Evolutionary conservation across 2,329 filamentous ascomycete species (phyloP).

Genomic region (Xylaria sp.): DNA sequence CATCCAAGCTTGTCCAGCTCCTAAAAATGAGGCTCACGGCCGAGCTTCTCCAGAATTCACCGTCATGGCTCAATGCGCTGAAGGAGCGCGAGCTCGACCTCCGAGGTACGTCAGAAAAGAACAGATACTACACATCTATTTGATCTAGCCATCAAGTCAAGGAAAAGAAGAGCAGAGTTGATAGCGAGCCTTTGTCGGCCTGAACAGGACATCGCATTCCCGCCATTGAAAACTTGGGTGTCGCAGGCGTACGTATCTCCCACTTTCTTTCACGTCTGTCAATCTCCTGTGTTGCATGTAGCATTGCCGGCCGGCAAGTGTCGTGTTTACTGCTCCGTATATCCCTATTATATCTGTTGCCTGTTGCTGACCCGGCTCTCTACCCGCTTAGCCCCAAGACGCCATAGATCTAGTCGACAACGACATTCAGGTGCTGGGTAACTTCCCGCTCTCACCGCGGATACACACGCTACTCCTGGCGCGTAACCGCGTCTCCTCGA

Average conservation of each 20-base stretch:
- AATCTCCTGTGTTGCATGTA: not conserved
- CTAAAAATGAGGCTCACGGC: slow-evolving; percentile 88
- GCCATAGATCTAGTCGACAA: slow-evolving; percentile 99
- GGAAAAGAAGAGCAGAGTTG: slow-evolving; percentile 76
- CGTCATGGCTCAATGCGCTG: slow-evolving; percentile 98
- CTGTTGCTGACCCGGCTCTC: slow-evolving; percentile 18
- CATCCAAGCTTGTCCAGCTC: slow-evolving; percentile 19
- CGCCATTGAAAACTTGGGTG: slow-evolving; percentile 96
- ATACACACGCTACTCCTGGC: slow-evolving; percentile 88
- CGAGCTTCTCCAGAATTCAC: slow-evolving; percentile 92
- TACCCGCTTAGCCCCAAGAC: slow-evolving; percentile 80
- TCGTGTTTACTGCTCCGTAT: slow-evolving; percentile 4
- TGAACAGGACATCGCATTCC: slow-evolving; percentile 96
- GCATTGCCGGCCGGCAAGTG: not conserved
- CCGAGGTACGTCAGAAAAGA: slow-evolving; percentile 97
- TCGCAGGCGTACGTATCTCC: slow-evolving; percentile 74
- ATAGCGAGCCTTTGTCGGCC: slow-evolving; percentile 72
- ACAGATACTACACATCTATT: slow-evolving; percentile 85
- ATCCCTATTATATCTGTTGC: not conserved
- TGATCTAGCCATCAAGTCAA: slow-evolving; percentile 42
- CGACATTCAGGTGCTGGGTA: slow-evolving; percentile 87
- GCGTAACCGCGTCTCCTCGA: slow-evolving; percentile 85
- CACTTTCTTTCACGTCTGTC: slow-evolving; percentile 20
- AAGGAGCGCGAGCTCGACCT: slow-evolving; percentile 99
- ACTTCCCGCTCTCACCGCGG: slow-evolving; percentile 92